Percentiles rank a stretch among this genome's conserved stretches.
phyloP scores from a whole-genome alignment of 1,284 basidiomycete genomes.

The Naganishia sp. region DNA sequence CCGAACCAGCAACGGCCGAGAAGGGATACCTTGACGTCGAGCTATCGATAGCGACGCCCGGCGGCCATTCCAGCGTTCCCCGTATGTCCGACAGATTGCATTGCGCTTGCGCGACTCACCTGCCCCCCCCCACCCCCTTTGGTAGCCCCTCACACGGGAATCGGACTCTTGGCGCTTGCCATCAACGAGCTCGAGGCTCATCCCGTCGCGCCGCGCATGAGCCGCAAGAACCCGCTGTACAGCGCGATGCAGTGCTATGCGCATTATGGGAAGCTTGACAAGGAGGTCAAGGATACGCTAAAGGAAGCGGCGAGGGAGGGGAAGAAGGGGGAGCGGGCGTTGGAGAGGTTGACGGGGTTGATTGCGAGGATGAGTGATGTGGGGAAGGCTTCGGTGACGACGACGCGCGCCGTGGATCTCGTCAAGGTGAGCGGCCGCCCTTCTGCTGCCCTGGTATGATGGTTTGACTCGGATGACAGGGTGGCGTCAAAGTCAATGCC shows the following conservation, averaged over 20 bases:
- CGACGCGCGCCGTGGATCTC: conserved; percentile 50
- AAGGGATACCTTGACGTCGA: conserved; percentile 66
- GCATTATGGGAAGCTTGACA: conserved; percentile 38
- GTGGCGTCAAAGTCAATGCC: conserved; percentile 46
- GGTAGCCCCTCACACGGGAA: conserved; percentile 53
- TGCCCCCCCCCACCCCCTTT: too few relatives aligned
- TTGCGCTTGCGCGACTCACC: too few relatives aligned
- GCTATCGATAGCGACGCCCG: conserved; percentile 61
- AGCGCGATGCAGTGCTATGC: conserved; percentile 40
- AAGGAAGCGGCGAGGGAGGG: conserved; percentile 29
- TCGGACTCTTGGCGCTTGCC: conserved; percentile 48
- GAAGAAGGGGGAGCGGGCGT: conserved; percentile 42
- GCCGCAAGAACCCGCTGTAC: conserved; percentile 35
- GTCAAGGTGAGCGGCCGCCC: conserved; percentile 31
- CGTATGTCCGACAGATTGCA: too few relatives aligned
- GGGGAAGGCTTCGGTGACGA: conserved; percentile 44
- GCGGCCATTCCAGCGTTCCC: conserved; percentile 68
- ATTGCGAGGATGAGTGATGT: conserved; percentile 36
- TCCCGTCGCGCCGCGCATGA: conserved; percentile 35
- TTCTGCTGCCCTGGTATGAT: too few relatives aligned
- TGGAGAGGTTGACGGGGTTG: conserved; percentile 40
- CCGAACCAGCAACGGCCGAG: conserved; percentile 62
- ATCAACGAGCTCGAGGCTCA: conserved; percentile 47
- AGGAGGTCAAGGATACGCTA: conserved; percentile 36
- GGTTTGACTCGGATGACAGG: not conserved